A percentile compares a stretch with the other conserved stretches of the same genome.
Conservation (phyloP, 2,329 filamentous ascomycete genomes). For the Scytalidium lignicola region DNA sequence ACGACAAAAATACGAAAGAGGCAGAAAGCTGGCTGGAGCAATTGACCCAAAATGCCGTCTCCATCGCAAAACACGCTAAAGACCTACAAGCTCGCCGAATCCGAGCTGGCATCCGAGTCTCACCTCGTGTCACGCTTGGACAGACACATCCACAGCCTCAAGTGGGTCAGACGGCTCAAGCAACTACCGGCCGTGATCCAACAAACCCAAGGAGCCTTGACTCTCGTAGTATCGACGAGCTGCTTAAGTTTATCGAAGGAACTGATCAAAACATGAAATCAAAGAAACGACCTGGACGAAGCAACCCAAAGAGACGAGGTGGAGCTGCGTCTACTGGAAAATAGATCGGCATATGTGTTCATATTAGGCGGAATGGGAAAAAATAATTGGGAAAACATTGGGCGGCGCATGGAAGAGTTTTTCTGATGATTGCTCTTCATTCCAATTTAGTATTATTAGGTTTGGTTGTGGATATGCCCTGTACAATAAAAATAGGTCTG, state of each 20-base stretch:
- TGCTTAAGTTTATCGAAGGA: slow-evolving; percentile 93
- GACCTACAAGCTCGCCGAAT: slow-evolving; percentile 72
- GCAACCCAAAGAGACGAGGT: slow-evolving; percentile 52
- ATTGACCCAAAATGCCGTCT: slow-evolving; percentile 90
- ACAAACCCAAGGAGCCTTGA: slow-evolving; percentile 46
- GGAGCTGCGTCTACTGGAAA: slow-evolving; percentile 7
- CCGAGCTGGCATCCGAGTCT: slow-evolving; percentile 64
- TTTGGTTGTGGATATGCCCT: neutral
- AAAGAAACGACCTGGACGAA: slow-evolving; percentile 52
- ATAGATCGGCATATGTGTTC: neutral
- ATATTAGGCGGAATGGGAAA: neutral
- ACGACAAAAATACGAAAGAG: slow-evolving; percentile 97
- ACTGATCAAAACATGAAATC: slow-evolving; percentile 43
- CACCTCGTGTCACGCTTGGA: slow-evolving; percentile 50
- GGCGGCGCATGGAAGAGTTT: neutral
- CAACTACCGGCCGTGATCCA: slow-evolving; percentile 30
- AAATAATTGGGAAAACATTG: neutral
- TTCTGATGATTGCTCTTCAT: neutral
- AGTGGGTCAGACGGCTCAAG: slow-evolving; percentile 52
- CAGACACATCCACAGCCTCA: slow-evolving; percentile 57
- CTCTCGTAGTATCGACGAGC: slow-evolving; percentile 82
- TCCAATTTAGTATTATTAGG: neutral
- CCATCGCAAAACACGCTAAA: slow-evolving; percentile 89
- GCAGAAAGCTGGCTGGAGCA: slow-evolving; percentile 95
- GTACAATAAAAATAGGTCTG: neutral